Evolutionary conservation across 345 rosid species (phyloP).

Genomic region (Iberis pinnata): DNA sequence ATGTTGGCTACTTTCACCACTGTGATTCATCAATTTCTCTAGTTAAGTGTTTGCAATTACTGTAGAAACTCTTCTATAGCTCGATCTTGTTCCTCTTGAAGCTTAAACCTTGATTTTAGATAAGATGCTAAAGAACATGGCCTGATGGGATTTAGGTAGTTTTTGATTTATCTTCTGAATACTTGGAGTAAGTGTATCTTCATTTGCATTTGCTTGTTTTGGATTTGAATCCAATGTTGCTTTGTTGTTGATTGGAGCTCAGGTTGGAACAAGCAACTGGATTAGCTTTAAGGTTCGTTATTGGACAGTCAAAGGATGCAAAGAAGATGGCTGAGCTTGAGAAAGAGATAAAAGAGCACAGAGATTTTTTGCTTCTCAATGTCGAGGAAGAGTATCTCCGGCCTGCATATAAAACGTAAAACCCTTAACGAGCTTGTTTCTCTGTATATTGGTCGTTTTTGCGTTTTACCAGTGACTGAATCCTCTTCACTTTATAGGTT

Average conservation of each 20-base stretch:
- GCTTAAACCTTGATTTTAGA: not conserved
- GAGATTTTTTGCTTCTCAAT: slow-evolving; percentile 69
- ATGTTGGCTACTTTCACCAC: not conserved
- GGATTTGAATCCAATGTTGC: not conserved
- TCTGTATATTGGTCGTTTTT: not conserved
- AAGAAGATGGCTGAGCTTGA: slow-evolving; percentile 59
- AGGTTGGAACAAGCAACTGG: slow-evolving; percentile 93
- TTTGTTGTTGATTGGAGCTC: slow-evolving; percentile 11
- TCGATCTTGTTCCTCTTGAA: slow-evolving; percentile 2
- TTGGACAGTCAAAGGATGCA: slow-evolving; percentile 57
- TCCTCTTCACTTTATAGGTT: slow-evolving; percentile 30
- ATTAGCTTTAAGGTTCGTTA: slow-evolving; percentile 69
- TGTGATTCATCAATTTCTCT: not conserved
- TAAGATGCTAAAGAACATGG: no score
- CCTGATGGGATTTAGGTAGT: no score
- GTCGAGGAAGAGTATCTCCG: slow-evolving; percentile 57
- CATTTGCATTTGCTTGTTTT: no score
- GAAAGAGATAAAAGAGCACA: slow-evolving; percentile 49
- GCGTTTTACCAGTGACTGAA: not conserved
- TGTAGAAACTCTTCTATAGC: not conserved
- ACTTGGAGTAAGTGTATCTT: no score
- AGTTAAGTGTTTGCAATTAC: not conserved
- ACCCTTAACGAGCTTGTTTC: not conserved
- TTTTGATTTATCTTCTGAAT: no score
- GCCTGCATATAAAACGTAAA: slow-evolving; percentile 74